Conservation (phyloP, 2,329 filamentous ascomycete genomes). For the Aspergillus bombycis region DNA sequence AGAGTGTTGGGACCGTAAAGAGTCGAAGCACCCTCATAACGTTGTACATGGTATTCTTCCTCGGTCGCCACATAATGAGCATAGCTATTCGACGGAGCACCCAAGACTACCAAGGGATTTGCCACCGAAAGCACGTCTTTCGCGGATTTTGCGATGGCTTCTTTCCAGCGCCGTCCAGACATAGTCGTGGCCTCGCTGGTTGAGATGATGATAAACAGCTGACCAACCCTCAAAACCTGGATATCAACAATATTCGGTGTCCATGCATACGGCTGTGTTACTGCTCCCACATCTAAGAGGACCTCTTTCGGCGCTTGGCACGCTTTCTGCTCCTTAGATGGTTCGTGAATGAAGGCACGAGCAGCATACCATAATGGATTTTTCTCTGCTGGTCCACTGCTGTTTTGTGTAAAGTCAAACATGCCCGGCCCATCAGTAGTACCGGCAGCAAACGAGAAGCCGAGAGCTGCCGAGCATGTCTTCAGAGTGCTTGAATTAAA, state of each 20-base stretch:
- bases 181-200: constrained; percentile 91
- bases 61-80: constrained; percentile 78
- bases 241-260: constrained; percentile 89
- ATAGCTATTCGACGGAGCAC: constrained; percentile 89
- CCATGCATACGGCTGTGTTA: constrained; percentile 80
- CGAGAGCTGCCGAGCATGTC: constrained; percentile 85
- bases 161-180: constrained; percentile 84
- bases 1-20: constrained; percentile 83
- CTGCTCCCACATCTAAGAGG: constrained; percentile 83
- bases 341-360: constrained; percentile 70
- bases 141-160: constrained; percentile 64
- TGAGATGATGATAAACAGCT: constrained; percentile 80
- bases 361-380: constrained; percentile 83
- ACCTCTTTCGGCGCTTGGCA: constrained; percentile 86
- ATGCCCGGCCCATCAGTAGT: constrained; percentile 89
- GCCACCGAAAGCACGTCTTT: constrained; percentile 53
- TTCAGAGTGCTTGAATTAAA: constrained; percentile 64
- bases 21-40: constrained; percentile 94
- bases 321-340: constrained; percentile 67
- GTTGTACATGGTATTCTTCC: constrained; percentile 81
- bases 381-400: constrained; percentile 68
- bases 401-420: constrained; percentile 92
- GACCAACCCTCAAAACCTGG: constrained; percentile 81
- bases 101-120: constrained; percentile 75
- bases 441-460: constrained; percentile 90